Evolutionary conservation across 2,329 filamentous ascomycete species (phyloP), one percentile per base, ranked within the genome.

Genomic region (Geosmithia morbida): DNA sequence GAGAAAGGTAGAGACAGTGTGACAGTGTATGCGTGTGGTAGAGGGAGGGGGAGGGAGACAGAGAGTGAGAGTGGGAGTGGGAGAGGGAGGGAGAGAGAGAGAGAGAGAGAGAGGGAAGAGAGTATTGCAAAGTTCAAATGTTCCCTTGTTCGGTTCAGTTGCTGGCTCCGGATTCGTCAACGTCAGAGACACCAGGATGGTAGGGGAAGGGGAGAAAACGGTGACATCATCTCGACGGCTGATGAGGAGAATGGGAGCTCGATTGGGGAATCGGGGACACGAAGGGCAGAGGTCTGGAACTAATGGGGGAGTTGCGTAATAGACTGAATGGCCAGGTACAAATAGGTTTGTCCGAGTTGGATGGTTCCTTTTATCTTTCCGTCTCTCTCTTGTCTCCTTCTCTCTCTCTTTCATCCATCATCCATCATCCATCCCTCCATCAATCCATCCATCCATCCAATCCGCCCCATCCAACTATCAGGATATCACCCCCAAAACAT

Each of bases 401-500:
- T 45, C 26, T 26, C 14, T 30, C 14, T 42, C 37, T 19, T 41
- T 19, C 10, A 46, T 18, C n/a, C 37, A 39, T 33, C n/a, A 30
- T n/a, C 3, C 39, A 8, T 20, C 33, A 8, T 26, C 22, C 22
- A 26, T 26, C 22, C 22, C 4, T 26, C 22, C 22, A 26, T 26
- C 22, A 26, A 26, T 8, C 8, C 22, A 26, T 26, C 22, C 45
- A 33, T 22, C n/a, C 22, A 20, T 10, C 19, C 37, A 46, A 39
- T 39, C 33, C 6, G 11, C 14, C 11, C 33, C 13, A 7, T 40
- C 17, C 44, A 46, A 30, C 29, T 19, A 47, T 47, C 40, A 20
- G n/a, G n/a, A n/a, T 46, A 48, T 46, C 43, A 41, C 29, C 46
- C 46, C 37, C 50, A 19, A 4, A 26, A 26, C 62, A 71, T 48